A percentile compares a stretch with the other conserved stretches of the same genome.
phyloP scores from a whole-genome alignment of 2,329 filamentous ascomycete species.

The Shiraia sp. region DNA sequence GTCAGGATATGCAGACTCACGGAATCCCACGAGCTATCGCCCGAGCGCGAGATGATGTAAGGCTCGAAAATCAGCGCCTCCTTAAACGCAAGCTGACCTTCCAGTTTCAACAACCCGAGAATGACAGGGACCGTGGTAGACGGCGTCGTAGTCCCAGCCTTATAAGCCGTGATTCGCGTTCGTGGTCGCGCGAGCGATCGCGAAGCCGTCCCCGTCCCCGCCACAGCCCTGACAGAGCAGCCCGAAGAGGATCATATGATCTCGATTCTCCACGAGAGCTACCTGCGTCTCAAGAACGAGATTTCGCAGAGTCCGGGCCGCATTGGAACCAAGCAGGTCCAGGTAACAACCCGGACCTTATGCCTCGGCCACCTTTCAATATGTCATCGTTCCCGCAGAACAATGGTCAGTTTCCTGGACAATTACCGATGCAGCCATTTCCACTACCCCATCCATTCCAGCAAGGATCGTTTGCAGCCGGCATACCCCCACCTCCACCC shows the following conservation, averaged over 20 bases:
- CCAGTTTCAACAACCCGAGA: too few species aligned
- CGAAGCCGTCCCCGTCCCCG: constrained; percentile 17
- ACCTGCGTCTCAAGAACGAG: constrained; percentile 8
- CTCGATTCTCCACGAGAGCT: constrained; percentile 14
- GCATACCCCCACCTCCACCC: constrained; percentile 27
- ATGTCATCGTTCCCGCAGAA: constrained; percentile 20
- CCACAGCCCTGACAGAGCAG: constrained; percentile 12
- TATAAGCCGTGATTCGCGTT: constrained; percentile 14
- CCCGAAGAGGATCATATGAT: constrained; percentile 7
- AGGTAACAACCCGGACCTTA: constrained; percentile 10
- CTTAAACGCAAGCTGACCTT: too few species aligned
- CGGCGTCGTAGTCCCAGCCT: constrained; percentile 18
- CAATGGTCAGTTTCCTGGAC: constrained; percentile 22
- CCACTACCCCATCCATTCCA: constrained; percentile 27
- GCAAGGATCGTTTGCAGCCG: constrained; percentile 11
- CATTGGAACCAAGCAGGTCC: constrained; percentile 13
- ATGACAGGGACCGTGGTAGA: constrained; percentile 12
- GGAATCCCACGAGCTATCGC: constrained; percentile 27
- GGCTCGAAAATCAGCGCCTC: constrained; percentile 22
- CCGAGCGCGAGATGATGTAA: too few species aligned
- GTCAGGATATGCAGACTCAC: constrained; percentile 72
- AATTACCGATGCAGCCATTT: constrained; percentile 19
- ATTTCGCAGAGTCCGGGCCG: constrained; percentile 9
- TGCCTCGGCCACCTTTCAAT: constrained; percentile 17
- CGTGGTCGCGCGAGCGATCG: constrained; percentile 14